phyloP scores from a whole-genome alignment of 768 basidiomycete genomes.

The Daedaleopsis nitida region DNA sequence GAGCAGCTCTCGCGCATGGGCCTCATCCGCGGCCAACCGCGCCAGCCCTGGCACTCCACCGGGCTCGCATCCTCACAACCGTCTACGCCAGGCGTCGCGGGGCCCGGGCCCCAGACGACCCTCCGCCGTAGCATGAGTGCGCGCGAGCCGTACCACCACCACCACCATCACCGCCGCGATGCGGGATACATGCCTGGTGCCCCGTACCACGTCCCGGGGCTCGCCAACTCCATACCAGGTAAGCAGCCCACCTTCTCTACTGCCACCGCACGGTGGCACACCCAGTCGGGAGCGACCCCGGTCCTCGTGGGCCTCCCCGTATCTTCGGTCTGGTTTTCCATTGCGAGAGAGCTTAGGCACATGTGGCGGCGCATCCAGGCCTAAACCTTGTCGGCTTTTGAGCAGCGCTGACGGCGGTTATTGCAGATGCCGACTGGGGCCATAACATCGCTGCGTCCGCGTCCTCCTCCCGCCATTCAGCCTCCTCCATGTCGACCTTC shows the following conservation, averaged over 20 bases:
- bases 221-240: conserved; percentile 15
- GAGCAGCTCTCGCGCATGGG: conserved; percentile 75
- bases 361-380: neutral
- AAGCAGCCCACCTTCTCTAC: conserved; percentile 7
- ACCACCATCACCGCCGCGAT: conserved; percentile 10
- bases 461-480: conserved; percentile 34
- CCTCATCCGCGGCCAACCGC: conserved; percentile 82
- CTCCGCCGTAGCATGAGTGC: conserved; percentile 17
- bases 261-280: conserved; percentile 1
- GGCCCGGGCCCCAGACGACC: conserved; percentile 20
- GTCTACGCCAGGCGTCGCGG: conserved; percentile 19
- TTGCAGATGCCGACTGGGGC: conserved; percentile 14
- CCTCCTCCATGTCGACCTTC: conserved; percentile 36
- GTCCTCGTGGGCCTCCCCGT: conserved; percentile 8
- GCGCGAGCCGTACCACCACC: conserved; percentile 10
- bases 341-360: neutral
- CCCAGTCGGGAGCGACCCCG: too few species aligned
- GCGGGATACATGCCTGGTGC: conserved; percentile 7
- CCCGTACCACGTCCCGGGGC: conserved; percentile 13
- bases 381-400: conserved; percentile 17
- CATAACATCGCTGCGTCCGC: conserved; percentile 14
- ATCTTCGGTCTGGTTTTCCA: conserved; percentile 11
- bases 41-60: conserved; percentile 30
- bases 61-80: conserved; percentile 13
- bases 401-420: conserved; percentile 10